Conservation (phyloP, 495 filamentous ascomycete genomes). For the Hypoxylon trugodes region DNA sequence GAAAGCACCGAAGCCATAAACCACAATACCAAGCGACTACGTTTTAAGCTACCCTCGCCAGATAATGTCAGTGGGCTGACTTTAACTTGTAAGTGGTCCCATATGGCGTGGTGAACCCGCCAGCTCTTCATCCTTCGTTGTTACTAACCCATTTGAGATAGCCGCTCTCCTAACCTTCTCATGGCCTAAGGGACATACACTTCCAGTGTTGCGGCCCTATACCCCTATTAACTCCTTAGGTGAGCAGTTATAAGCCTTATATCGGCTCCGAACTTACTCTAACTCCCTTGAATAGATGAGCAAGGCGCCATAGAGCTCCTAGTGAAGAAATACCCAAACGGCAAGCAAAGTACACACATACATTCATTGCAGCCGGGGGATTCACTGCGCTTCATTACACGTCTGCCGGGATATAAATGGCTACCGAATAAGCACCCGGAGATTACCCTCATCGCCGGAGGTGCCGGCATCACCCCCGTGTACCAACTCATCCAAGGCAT, state of each 20-base stretch:
- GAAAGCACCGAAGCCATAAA: conserved; percentile 65
- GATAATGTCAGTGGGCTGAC: conserved; percentile 58
- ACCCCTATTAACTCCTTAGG: conserved; percentile 65
- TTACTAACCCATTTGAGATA: conserved; percentile 29
- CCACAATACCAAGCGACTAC: conserved; percentile 71
- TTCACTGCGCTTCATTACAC: conserved; percentile 59
- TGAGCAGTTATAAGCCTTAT: conserved; percentile 36
- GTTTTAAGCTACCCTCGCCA: conserved; percentile 67
- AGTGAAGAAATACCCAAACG: conserved; percentile 71
- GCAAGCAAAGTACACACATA: conserved; percentile 67
- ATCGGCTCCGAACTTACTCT: not conserved
- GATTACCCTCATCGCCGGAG: conserved; percentile 68
- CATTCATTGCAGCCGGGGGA: conserved; percentile 70
- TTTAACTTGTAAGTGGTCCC: conserved; percentile 58
- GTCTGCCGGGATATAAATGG: conserved; percentile 63
- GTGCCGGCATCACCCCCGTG: conserved; percentile 70
- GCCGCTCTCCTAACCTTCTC: conserved; percentile 65
- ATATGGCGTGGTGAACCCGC: not conserved
- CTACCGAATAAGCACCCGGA: conserved; percentile 62
- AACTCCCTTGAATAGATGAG: conserved; percentile 49
- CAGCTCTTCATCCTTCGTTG: not conserved
- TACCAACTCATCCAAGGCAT: conserved; percentile 69
- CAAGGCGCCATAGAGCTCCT: conserved; percentile 65
- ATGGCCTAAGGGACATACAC: conserved; percentile 59
- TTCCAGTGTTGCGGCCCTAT: conserved; percentile 66